Evolutionary conservation across 2,329 filamentous ascomycete species (phyloP).

Genomic region (Berkeleyomyces rouxiae): DNA sequence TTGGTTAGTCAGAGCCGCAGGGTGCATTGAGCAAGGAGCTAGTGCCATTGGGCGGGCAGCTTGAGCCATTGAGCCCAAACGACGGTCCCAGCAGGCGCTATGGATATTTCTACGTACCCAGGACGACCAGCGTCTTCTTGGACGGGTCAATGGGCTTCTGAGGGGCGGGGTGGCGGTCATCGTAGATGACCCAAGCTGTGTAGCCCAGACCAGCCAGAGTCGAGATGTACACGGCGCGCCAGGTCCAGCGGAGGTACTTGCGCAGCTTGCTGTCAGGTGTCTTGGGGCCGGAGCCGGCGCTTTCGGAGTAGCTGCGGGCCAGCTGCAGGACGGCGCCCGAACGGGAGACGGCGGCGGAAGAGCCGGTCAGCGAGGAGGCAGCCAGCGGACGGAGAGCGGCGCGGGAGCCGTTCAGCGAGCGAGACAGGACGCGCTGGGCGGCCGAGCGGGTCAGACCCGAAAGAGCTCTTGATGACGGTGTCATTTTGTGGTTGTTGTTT

Average conservation of each 20-base stretch:
- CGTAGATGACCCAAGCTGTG: slow-evolving; percentile 66
- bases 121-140: slow-evolving; percentile 94
- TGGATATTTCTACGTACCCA: slow-evolving; percentile 46
- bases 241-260: slow-evolving; percentile 57
- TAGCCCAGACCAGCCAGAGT: slow-evolving; percentile 52
- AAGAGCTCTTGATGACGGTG: slow-evolving; percentile 30
- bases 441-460: slow-evolving; percentile 17
- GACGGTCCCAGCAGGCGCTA: neutral
- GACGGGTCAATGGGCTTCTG: slow-evolving; percentile 63
- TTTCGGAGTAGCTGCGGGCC: slow-evolving; percentile 30
- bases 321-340: slow-evolving; percentile 16
- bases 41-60: neutral
- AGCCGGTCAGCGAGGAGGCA: slow-evolving; percentile 16
- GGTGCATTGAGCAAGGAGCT: neutral
- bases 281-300: slow-evolving; percentile 28
- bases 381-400: slow-evolving; percentile 18
- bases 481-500: slow-evolving; percentile 21
- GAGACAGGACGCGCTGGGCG: slow-evolving; percentile 14
- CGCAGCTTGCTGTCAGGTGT: slow-evolving; percentile 44
- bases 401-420: slow-evolving; percentile 13
- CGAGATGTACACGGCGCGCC: slow-evolving; percentile 68
- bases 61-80: neutral
- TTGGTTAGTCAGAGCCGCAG: neutral
- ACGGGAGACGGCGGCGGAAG: slow-evolving; percentile 16
- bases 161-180: slow-evolving; percentile 62